phyloP scores from a whole-genome alignment of 2,329 filamentous ascomycete species.

The Emmonsiellopsis sp. region DNA sequence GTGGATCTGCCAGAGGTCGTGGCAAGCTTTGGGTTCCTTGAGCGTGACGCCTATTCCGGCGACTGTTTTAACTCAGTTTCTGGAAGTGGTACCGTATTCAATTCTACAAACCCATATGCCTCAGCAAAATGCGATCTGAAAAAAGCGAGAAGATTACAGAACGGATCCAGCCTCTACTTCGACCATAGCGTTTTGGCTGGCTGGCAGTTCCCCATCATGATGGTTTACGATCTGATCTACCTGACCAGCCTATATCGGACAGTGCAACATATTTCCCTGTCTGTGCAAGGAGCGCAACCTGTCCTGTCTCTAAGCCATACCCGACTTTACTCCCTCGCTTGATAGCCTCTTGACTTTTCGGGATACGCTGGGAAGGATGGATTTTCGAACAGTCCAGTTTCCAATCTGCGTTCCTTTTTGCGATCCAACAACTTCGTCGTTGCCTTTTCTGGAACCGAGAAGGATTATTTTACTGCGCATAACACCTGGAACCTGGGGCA shows the following conservation, averaged over 20 bases:
- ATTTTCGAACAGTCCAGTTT: neutral
- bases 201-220: neutral
- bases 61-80: neutral
- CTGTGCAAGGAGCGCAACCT: neutral
- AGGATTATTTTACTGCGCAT: neutral
- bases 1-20: conserved; percentile 29
- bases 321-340: neutral
- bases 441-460: neutral
- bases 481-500: neutral
- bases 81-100: neutral
- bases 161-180: neutral
- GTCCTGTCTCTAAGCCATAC: neutral
- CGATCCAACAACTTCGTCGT: neutral
- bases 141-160: neutral
- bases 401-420: neutral
- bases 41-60: conserved; percentile 9
- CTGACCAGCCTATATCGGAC: neutral
- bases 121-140: neutral
- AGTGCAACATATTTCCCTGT: neutral
- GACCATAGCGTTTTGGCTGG: neutral
- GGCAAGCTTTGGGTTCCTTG: conserved; percentile 39
- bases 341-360: neutral
- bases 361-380: neutral
- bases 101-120: neutral
- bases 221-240: neutral